A percentile compares a stretch with the other conserved stretches of the same genome.
Conservation (phyloP, 495 filamentous ascomycete species). For the Bathelium albidoporum region DNA sequence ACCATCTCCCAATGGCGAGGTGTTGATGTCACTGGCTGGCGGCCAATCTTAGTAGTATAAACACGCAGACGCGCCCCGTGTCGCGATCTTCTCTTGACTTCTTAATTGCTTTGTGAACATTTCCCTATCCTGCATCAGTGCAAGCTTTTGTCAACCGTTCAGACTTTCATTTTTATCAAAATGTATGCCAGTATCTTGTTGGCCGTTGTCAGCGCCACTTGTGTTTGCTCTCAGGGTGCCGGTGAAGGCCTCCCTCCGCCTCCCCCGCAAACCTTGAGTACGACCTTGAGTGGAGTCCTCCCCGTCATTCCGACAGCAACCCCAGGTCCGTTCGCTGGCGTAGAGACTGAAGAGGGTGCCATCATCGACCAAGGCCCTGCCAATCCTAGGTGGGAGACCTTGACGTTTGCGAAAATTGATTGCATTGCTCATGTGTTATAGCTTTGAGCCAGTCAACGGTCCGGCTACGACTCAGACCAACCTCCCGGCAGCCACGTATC, state of each 20-base stretch:
- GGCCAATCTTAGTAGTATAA: background rate
- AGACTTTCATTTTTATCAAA: background rate
- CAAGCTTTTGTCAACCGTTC: background rate
- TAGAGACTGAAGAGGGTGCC: constrained; percentile 11
- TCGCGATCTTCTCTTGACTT: background rate
- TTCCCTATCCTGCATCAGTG: background rate
- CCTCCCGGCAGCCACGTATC: constrained; percentile 8
- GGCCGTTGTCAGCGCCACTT: background rate
- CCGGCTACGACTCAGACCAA: constrained; percentile 10
- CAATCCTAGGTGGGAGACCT: constrained; percentile 3
- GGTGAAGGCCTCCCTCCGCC: constrained; percentile 2
- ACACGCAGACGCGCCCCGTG: background rate
- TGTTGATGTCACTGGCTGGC: constrained; percentile 2
- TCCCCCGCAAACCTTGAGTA: background rate
- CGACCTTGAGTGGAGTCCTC: background rate
- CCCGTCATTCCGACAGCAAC: background rate
- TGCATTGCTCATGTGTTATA: background rate
- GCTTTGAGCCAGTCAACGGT: constrained; percentile 9
- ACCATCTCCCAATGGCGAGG: background rate
- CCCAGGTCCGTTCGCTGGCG: background rate
- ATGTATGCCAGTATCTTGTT: background rate
- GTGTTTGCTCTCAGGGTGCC: background rate
- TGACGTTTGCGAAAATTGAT: background rate
- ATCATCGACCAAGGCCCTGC: constrained; percentile 10
- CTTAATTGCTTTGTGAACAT: background rate